Evolutionary conservation across 2,329 filamentous ascomycete species (phyloP), one percentile per base, ranked within the genome.

Genomic region (Diaporthe amygdali): DNA sequence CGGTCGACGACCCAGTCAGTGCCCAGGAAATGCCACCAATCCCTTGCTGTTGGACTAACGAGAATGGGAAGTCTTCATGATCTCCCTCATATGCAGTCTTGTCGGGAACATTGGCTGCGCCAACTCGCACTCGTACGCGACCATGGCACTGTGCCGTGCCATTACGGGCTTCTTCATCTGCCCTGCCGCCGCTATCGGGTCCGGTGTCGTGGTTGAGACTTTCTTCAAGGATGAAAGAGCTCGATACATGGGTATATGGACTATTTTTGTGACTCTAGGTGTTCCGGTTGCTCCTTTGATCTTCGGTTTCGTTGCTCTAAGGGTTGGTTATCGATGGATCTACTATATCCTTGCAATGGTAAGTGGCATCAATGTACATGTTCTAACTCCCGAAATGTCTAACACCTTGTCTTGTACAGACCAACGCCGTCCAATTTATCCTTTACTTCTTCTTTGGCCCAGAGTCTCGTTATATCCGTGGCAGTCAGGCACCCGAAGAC

Each of bases 241-340:
- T 6, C 82, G 81, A 61, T 88, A 86, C 63, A 89, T 90, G 84
- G 88, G 88, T 34, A 79, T 89, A n/a, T 89, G 88, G 88, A 89
- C 87, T 1, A 75, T 76, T 12, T 63, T 78, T 82, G 74, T 77
- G 14, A 74, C 74, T 5, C 68, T 77, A 0, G 78, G 73, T 72
- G 78, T 75, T 69, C 79, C 71, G 47, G 75, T 77, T 9, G 78
- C 79, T 3, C 79, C 80, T 0, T 76, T 82, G 30, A 75, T 82
- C 20, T 79, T 86, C 51, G 82, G 84, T 1, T 83, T 82, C 34
- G 87, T 90, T 0, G 83, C 85, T 0, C 80, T 86, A 69, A 82
- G 85, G 12, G 84, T 86, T 17, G 84, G 86, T 0, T 90, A 87
- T 69, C 82, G 85, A 20, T 90, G 88, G 88, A 89, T 90, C 32